phyloP scores from a whole-genome alignment of 768 basidiomycete genomes.

The Mycena alexandri region DNA sequence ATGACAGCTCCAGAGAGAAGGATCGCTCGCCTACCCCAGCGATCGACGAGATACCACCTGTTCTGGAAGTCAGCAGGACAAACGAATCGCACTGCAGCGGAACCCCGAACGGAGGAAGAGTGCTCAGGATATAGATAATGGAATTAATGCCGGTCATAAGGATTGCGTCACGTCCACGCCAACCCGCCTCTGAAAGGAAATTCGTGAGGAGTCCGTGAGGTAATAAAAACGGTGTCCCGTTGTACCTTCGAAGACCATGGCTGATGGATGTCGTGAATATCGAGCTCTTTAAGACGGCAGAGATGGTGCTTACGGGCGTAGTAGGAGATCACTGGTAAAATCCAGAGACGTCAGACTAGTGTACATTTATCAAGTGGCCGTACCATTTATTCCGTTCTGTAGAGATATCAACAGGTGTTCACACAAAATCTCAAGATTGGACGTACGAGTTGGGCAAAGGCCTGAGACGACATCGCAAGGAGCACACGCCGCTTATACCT shows the following conservation, averaged over 20 bases:
- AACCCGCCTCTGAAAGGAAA: slow-evolving; percentile 81
- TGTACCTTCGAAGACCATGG: slow-evolving; percentile 91
- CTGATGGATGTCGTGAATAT: slow-evolving; percentile 51
- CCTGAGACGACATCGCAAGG: slow-evolving; percentile 95
- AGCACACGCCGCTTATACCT: slow-evolving; percentile 89
- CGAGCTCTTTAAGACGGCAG: slow-evolving; percentile 5
- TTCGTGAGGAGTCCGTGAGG: background rate
- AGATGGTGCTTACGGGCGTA: slow-evolving; percentile 85
- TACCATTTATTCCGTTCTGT: slow-evolving; percentile 96
- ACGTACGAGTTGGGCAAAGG: slow-evolving; percentile 90
- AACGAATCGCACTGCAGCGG: slow-evolving; percentile 8
- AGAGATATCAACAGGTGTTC: background rate
- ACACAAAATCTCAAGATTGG: slow-evolving; percentile 4
- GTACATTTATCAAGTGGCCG: slow-evolving; percentile 36
- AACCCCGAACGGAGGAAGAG: slow-evolving; percentile 83
- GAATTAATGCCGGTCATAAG: slow-evolving; percentile 97
- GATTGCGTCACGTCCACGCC: slow-evolving; percentile 93
- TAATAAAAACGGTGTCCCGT: background rate
- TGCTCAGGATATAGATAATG: slow-evolving; percentile 82
- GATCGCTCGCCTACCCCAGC: slow-evolving; percentile 90
- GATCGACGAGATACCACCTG: slow-evolving; percentile 95
- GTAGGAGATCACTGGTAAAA: slow-evolving; percentile 86
- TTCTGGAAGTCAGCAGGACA: slow-evolving; percentile 29
- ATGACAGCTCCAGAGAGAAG: slow-evolving; percentile 87
- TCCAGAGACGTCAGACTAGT: slow-evolving; percentile 2